Evolutionary conservation across 345 rosid species (phyloP), one percentile per base, ranked within the genome.

Genomic region (Laguncularia racemosa): DNA sequence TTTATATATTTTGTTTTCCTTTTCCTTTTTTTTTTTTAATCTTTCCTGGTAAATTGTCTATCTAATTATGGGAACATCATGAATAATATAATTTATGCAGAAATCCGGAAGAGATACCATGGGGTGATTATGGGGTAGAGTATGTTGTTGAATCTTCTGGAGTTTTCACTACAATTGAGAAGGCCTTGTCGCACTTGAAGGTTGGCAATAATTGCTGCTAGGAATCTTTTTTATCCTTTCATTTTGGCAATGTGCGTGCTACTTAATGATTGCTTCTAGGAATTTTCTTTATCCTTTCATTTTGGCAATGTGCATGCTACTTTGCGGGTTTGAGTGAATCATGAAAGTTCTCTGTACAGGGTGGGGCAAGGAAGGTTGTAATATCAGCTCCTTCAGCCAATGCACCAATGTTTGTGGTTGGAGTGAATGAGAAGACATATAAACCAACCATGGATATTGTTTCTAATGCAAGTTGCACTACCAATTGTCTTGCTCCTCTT

Each of bases 391-490:
- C 99, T 53, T 95, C 99, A 44, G 93, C 93, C 46, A 95, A 95
- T 69, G 99, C 99, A 67, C 99, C 99, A n/a, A 95, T 95, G 99
- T 90, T 95, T 77, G 99, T 90, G 58, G 83, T 95, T 45, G 99
- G 99, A 48, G 99, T 95, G 20, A 95, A 95, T 64, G 99, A 95
- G 84, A 70, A 78, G 62, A 67, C 81, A 48, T 95, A 95, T 82
- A 68, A 77, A 65, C 79, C 93, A 56, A 82, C 62, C 82, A 95
- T 95, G 97, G 89, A 95, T 57, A 66, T 95, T 57, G 97, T 95
- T 70, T 95, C 99, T 64, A 95, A 95, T 64, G 99, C 99, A 44
- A 95, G 99, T 73, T 95, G 99, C 74, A 95, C 99, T 43, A 95
- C 99, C 67, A 95, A 90, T 69, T 95, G 99, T 73, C 97, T 95